Evolutionary conservation across 352 stramenopile genomes (phyloP), one percentile per base, ranked within the genome.

Genomic region (Blastocystis sp.): DNA sequence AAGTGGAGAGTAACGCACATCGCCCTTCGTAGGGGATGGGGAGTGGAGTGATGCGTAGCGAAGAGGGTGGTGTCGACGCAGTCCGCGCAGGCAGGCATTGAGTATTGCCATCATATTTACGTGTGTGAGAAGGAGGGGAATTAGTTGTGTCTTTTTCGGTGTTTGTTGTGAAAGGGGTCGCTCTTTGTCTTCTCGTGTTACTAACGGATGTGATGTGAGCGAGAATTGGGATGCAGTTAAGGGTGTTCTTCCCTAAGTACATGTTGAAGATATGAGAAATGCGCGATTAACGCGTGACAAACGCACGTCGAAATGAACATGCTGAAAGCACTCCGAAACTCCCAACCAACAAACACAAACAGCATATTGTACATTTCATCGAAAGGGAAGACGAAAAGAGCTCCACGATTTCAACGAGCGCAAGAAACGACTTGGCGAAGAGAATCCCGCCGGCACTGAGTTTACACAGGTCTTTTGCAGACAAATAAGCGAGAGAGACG

Each of bases 101-200:
- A 85, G 26, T 85, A 85, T 59, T 55, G 74, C 33, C 74, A 85
- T 85, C 74, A 85, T 26, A 50, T 85, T 10, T 85, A 85, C 33
- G 59, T 85, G 45, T 85, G 74, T 85, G 45, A 55, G 45, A 55
- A 55, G 45, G 45, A 55, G 45, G 45, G 45, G 45, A 55, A 55
- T 55, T 55, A 55, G 45, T 55, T 55, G 45, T 55, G 9, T 55
- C 6, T 55, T 55, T 55, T 6, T 55, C n/a, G 45, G 16, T 55
- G 45, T 16, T 6, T 55, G 45, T 55, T 55, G 45, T 55, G n/a
- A n/a, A n/a, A n/a, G n/a, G n/a, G n/a, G n/a, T n/a, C n/a, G n/a
- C n/a, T n/a, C n/a, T n/a, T n/a, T n/a, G n/a, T n/a, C n/a, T n/a
- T n/a, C n/a, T n/a, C n/a, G n/a, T n/a, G n/a, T n/a, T n/a, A n/a